Percentiles rank a stretch among this genome's conserved stretches.
phyloP scores from a whole-genome alignment of 2,329 filamentous ascomycete genomes.

The Paramyrothecium sp. region DNA sequence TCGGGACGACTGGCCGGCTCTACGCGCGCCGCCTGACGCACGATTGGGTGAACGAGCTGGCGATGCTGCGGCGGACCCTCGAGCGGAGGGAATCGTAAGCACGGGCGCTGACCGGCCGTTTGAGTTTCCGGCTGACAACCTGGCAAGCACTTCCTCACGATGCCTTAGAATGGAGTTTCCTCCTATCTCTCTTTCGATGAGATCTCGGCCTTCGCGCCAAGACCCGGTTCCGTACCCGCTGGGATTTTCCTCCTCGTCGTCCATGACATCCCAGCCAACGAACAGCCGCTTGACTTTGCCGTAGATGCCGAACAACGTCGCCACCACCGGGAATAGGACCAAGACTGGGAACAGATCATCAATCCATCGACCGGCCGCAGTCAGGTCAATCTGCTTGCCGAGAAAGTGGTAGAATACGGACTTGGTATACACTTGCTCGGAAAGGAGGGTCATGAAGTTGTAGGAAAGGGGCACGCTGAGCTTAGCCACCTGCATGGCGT shows the following conservation, averaged over 20 bases:
- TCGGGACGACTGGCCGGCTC: slow-evolving; percentile 21
- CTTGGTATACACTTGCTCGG: slow-evolving; percentile 66
- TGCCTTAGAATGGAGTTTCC: slow-evolving; percentile 57
- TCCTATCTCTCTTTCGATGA: slow-evolving; percentile 84
- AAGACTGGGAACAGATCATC: slow-evolving; percentile 87
- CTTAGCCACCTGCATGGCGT: slow-evolving; percentile 86
- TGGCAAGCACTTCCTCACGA: slow-evolving; percentile 40
- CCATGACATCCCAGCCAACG: slow-evolving; percentile 71
- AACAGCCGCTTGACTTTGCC: slow-evolving; percentile 77
- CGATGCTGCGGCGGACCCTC: slow-evolving; percentile 29
- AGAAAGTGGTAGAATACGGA: slow-evolving; percentile 89
- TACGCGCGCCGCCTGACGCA: slow-evolving; percentile 19
- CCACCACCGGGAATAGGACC: slow-evolving; percentile 79
- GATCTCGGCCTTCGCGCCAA: slow-evolving; percentile 87
- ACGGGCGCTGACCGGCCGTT: slow-evolving; percentile 40
- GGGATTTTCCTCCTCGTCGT: slow-evolving; percentile 67
- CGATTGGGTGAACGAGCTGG: slow-evolving; percentile 42
- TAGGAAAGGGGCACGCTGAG: slow-evolving; percentile 90
- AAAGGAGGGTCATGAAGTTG: slow-evolving; percentile 93
- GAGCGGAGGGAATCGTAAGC: slow-evolving; percentile 44
- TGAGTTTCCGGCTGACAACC: slow-evolving; percentile 23
- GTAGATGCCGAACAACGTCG: slow-evolving; percentile 87
- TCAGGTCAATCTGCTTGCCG: slow-evolving; percentile 79
- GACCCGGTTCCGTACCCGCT: slow-evolving; percentile 72
- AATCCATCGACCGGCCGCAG: slow-evolving; percentile 78